phyloP scores from a whole-genome alignment of 129 eudicot genomes.

The Silybum marianum region DNA sequence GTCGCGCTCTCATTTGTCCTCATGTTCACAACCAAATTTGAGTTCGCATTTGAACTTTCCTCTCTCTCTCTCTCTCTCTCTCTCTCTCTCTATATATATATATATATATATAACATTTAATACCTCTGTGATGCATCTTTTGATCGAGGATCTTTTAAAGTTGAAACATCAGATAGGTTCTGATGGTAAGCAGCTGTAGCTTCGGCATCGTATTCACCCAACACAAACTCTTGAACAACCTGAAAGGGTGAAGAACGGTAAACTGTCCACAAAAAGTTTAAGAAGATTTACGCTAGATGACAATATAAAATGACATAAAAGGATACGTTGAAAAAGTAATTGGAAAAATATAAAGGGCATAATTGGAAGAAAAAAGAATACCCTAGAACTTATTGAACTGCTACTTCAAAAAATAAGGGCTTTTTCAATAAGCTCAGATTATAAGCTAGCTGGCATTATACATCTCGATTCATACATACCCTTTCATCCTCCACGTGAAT shows the following conservation, averaged over 20 bases:
- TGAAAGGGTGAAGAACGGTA: constrained; percentile 11
- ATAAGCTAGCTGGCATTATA: not conserved
- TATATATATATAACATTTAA: not conserved
- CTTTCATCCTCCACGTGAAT: constrained; percentile 81
- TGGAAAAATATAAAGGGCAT: not conserved
- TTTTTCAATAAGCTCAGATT: not conserved
- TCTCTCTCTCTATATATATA: not conserved
- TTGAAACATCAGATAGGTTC: constrained; percentile 76
- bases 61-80: not conserved
- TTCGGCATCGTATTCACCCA: constrained; percentile 83
- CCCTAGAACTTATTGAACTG: not conserved
- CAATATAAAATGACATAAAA: not conserved
- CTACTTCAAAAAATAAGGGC: not conserved
- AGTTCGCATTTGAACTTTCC: not conserved
- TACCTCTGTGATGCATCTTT: constrained; percentile 96
- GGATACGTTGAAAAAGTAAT: not conserved
- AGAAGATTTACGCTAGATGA: constrained; percentile 1
- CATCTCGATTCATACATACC: constrained; percentile 42
- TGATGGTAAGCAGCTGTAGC: constrained; percentile 85
- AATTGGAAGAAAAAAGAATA: not conserved
- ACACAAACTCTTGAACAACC: constrained; percentile 84
- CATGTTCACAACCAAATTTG: too few species aligned
- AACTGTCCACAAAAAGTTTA: not conserved
- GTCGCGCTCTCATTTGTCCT: too few species aligned
- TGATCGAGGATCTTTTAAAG: constrained; percentile 92